A percentile compares a stretch with the other conserved stretches of the same genome.
phyloP scores from a whole-genome alignment of 768 basidiomycete genomes.

The Austroboletus festivus region DNA sequence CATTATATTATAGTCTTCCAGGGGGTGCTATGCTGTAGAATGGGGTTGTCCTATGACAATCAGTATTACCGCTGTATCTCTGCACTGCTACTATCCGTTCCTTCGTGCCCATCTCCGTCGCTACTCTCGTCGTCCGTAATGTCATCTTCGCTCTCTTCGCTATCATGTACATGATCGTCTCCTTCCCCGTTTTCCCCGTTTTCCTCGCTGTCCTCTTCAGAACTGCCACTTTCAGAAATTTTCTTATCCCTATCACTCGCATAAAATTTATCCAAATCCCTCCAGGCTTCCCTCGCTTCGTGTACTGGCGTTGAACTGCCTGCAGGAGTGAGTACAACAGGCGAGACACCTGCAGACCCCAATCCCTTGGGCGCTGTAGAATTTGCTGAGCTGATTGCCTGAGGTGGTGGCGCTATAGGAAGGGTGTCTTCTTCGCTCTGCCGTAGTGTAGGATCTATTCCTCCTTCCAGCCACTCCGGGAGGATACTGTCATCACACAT shows the following conservation, averaged over 20 bases:
- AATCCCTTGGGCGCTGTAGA: slow-evolving; percentile 25
- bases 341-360: slow-evolving; percentile 35
- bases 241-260: slow-evolving; percentile 40
- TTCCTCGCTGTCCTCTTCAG: slow-evolving; percentile 35
- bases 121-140: slow-evolving; percentile 18
- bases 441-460: slow-evolving; percentile 74
- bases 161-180: slow-evolving; percentile 23
- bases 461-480: slow-evolving; percentile 87
- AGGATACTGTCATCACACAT: slow-evolving; percentile 44
- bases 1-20: slow-evolving; percentile 53
- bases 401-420: slow-evolving; percentile 28
- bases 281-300: slow-evolving; percentile 45
- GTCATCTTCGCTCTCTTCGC: slow-evolving; percentile 31
- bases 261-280: slow-evolving; percentile 76
- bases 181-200: slow-evolving; percentile 31
- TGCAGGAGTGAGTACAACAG: slow-evolving; percentile 58
- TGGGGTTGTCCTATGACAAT: neutral
- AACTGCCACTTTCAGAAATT: slow-evolving; percentile 29
- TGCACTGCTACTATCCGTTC: slow-evolving; percentile 15
- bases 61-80: slow-evolving; percentile 10
- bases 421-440: slow-evolving; percentile 57
- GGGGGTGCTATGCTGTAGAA: slow-evolving; percentile 39
- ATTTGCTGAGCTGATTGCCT: slow-evolving; percentile 41
- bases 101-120: slow-evolving; percentile 18
- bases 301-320: slow-evolving; percentile 44